Percentiles rank a stretch among this genome's conserved stretches.
phyloP scores from a whole-genome alignment of 2,329 filamentous ascomycete species.

The Alternaria burnsii region DNA sequence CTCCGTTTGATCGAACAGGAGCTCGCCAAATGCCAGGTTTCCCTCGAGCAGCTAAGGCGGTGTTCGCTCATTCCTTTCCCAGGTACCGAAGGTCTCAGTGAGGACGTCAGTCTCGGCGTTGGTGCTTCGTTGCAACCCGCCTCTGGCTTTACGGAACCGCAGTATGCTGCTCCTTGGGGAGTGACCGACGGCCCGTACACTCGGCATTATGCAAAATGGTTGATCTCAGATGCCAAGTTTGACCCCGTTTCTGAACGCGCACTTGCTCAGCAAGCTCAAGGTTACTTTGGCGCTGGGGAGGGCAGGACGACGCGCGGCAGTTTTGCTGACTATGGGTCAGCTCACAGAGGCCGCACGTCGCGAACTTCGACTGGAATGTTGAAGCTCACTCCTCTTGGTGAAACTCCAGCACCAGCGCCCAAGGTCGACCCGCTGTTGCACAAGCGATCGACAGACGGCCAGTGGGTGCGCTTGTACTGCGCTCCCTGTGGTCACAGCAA shows the following conservation, averaged over 20 bases:
- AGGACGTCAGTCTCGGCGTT: conserved; percentile 75
- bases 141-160: conserved; percentile 71
- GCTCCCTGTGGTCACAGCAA: conserved; percentile 85
- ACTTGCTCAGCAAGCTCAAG: conserved; percentile 47
- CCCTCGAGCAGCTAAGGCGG: conserved; percentile 90
- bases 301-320: conserved; percentile 83
- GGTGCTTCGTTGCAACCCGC: conserved; percentile 73
- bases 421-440: conserved; percentile 84
- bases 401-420: conserved; percentile 58
- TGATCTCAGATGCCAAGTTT: conserved; percentile 87
- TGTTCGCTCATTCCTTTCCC: conserved; percentile 94
- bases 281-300: conserved; percentile 60
- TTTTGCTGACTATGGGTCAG: conserved; percentile 63
- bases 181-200: conserved; percentile 92
- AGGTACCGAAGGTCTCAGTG: conserved; percentile 70
- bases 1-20: conserved; percentile 94
- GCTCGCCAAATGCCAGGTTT: conserved; percentile 91
- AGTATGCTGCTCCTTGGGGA: conserved; percentile 87
- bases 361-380: conserved; percentile 64
- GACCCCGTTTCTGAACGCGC: conserved; percentile 62
- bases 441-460: conserved; percentile 81
- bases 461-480: conserved; percentile 90
- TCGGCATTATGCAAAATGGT: conserved; percentile 94
- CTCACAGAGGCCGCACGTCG: conserved; percentile 64
- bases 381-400: conserved; percentile 53